phyloP scores from a whole-genome alignment of 257 asterid genomes.

The Scutellaria galericulata region DNA sequence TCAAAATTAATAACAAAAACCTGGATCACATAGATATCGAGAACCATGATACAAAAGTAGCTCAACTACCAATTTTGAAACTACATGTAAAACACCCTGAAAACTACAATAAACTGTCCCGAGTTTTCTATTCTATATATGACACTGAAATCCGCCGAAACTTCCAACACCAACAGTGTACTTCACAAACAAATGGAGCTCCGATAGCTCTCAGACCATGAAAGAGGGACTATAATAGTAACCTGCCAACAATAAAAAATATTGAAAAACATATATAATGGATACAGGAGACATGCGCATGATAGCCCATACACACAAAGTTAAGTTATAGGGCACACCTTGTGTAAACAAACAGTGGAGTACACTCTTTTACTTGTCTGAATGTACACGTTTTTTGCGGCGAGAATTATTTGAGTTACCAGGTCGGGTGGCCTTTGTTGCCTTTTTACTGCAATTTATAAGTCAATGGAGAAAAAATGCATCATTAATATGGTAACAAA shows the following conservation, averaged over 20 bases:
- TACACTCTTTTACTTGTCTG: conserved; percentile 45
- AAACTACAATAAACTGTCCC: conserved; percentile 39
- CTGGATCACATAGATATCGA: conserved; percentile 28
- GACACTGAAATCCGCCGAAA: conserved; percentile 33
- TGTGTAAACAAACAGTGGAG: conserved; percentile 24
- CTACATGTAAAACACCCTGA: conserved; percentile 33
- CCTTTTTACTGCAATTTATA: conserved; percentile 46
- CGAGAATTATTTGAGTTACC: conserved; percentile 44
- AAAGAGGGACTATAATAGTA: conserved; percentile 7
- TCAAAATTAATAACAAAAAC: background rate
- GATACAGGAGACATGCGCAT: background rate
- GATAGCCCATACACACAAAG: background rate
- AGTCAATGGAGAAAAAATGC: background rate
- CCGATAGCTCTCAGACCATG: conserved; percentile 20
- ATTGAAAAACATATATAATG: too few relatives aligned
- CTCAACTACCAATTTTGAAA: conserved; percentile 25
- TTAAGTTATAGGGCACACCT: conserved; percentile 25
- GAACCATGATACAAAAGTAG: conserved; percentile 38
- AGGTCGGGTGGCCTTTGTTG: conserved; percentile 38
- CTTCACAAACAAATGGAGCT: conserved; percentile 31
- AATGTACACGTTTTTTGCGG: conserved; percentile 55
- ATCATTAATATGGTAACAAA: background rate
- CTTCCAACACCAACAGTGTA: conserved; percentile 35
- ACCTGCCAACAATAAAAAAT: conserved; percentile 36
- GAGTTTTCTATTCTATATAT: conserved; percentile 33